phyloP scores from a whole-genome alignment of 352 stramenopile genomes.

The Lagenidium sp. region DNA sequence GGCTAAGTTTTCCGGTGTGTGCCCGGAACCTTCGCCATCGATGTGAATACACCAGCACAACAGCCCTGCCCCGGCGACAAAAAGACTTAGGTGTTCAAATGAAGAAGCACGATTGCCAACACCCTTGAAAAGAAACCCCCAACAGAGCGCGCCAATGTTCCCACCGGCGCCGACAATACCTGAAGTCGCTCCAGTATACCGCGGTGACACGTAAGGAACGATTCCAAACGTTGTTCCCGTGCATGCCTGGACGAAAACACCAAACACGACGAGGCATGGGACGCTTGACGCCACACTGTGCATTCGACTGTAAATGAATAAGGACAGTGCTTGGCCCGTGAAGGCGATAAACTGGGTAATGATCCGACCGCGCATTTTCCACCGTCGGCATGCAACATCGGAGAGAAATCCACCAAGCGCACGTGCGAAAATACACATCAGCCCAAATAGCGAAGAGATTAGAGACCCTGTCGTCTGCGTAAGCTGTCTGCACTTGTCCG shows the following conservation, averaged over 20 bases:
- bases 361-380: slow-evolving; percentile 85
- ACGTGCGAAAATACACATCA: slow-evolving; percentile 91
- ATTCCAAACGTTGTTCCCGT: slow-evolving; percentile 41
- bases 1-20: neutral
- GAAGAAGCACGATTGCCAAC: slow-evolving; percentile 18
- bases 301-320: slow-evolving; percentile 79
- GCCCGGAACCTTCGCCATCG: slow-evolving; percentile 4
- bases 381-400: slow-evolving; percentile 64
- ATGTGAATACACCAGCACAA: slow-evolving; percentile 8
- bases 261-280: slow-evolving; percentile 83
- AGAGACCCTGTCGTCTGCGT: slow-evolving; percentile 42
- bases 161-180: slow-evolving; percentile 45
- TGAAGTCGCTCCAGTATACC: slow-evolving; percentile 30
- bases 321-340: slow-evolving; percentile 52
- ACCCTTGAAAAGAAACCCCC: slow-evolving; percentile 37
- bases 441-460: slow-evolving; percentile 89
- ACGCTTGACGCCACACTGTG: slow-evolving; percentile 44
- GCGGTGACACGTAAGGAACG: slow-evolving; percentile 42
- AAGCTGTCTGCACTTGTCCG: slow-evolving; percentile 16
- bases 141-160: slow-evolving; percentile 34
- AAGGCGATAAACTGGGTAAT: slow-evolving; percentile 66
- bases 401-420: slow-evolving; percentile 78
- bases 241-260: slow-evolving; percentile 81
- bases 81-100: slow-evolving; percentile 33
- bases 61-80: slow-evolving; percentile 13